Percentiles rank a stretch among this genome's conserved stretches.
Evolutionary conservation across 2,329 filamentous ascomycete genomes (phyloP).

Genomic region (Xylaria digitata): DNA sequence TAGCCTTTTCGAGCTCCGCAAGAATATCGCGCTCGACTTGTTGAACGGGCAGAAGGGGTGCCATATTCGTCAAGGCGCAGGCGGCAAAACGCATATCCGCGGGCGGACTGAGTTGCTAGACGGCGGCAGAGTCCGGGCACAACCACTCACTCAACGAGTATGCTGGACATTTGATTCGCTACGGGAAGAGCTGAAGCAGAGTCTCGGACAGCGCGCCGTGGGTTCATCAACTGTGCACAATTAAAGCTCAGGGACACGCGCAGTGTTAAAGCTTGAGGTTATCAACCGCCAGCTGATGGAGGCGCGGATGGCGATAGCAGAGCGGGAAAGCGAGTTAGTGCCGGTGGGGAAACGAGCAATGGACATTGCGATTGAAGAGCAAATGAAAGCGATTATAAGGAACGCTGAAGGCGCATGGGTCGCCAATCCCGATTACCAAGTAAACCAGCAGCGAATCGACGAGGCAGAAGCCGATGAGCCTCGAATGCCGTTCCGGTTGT

Average conservation of each 20-base stretch:
- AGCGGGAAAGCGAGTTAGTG: slow-evolving; percentile 1
- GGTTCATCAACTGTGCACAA: slow-evolving; percentile 4
- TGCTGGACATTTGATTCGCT: slow-evolving; percentile 4
- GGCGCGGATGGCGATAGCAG: neutral
- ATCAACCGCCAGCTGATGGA: neutral
- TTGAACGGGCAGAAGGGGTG: neutral
- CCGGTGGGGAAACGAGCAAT: slow-evolving; percentile 2
- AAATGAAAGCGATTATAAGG: neutral
- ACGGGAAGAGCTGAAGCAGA: neutral
- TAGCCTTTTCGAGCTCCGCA: slow-evolving; percentile 12
- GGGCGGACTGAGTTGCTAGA: neutral
- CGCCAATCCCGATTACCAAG: neutral
- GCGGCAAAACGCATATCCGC: neutral
- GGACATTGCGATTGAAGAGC: slow-evolving; percentile 7
- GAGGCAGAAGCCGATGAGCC: neutral
- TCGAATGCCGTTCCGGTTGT: slow-evolving; percentile 9
- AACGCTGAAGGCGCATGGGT: slow-evolving; percentile 6
- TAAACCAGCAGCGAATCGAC: slow-evolving; percentile 8
- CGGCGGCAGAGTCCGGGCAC: neutral
- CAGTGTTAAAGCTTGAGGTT: slow-evolving; percentile 2
- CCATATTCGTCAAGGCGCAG: neutral
- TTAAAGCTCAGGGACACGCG: slow-evolving; percentile 9
- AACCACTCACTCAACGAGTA: slow-evolving; percentile 5
- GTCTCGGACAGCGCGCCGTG: neutral
- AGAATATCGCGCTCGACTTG: neutral